Percentiles rank a stretch among this genome's conserved stretches.
Evolutionary conservation across 305 asterid genomes (phyloP).

Genomic region (Fraxinus baroniana): DNA sequence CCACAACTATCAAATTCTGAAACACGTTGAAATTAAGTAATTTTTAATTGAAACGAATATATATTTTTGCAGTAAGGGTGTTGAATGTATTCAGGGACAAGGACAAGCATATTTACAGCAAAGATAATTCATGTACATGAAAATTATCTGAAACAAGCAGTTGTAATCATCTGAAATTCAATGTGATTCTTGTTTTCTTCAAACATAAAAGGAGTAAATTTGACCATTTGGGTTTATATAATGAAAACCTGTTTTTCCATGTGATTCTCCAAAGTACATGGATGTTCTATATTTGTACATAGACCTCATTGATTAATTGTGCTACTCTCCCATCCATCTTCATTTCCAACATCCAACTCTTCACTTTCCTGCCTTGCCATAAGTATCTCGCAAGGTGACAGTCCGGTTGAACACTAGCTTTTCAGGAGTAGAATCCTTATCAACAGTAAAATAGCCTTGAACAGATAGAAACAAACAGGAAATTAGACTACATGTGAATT

Average conservation of each 20-base stretch:
- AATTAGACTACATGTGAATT: background rate
- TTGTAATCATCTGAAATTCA: background rate
- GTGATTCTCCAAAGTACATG: background rate
- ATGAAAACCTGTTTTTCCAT: background rate
- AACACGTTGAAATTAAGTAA: background rate
- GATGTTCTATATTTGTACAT: constrained; percentile 16
- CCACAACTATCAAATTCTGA: background rate
- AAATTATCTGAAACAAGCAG: background rate
- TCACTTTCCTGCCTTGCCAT: constrained; percentile 66
- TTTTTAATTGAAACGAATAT: background rate
- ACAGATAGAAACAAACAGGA: constrained; percentile 6
- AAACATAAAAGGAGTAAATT: background rate
- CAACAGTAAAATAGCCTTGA: constrained; percentile 73
- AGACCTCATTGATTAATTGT: background rate
- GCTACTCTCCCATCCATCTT: constrained; percentile 7
- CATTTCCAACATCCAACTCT: background rate
- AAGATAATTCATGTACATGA: background rate
- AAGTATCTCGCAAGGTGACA: constrained; percentile 72
- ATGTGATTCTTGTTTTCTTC: background rate
- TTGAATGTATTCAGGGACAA: background rate
- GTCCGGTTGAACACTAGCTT: constrained; percentile 75
- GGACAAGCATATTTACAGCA: background rate
- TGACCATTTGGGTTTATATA: background rate
- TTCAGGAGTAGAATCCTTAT: constrained; percentile 64
- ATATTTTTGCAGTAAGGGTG: background rate